phyloP scores from a whole-genome alignment of 768 basidiomycete genomes.

The Tricholoma sp. region DNA sequence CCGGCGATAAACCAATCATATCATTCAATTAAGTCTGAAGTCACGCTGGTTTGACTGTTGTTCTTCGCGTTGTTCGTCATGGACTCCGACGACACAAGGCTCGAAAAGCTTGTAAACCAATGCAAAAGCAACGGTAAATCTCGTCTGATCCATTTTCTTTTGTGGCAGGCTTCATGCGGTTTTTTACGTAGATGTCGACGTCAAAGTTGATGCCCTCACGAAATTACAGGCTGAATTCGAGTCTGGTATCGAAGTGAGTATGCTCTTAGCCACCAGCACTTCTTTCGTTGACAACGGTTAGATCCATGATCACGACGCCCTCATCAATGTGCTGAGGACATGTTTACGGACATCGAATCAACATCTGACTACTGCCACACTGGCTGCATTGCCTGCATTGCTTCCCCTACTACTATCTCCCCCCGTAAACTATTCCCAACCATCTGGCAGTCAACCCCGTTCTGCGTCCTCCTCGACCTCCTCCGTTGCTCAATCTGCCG shows the following conservation, averaged over 20 bases:
- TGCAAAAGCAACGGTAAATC: conserved; percentile 59
- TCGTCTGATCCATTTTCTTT: conserved; percentile 1
- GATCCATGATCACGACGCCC: conserved; percentile 69
- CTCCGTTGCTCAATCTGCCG: conserved; percentile 34
- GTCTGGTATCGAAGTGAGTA: conserved; percentile 57
- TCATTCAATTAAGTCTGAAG: too few species aligned
- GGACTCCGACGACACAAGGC: conserved; percentile 43
- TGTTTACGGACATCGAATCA: conserved; percentile 79
- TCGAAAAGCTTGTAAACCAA: conserved; percentile 59
- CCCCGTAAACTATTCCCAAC: conserved; percentile 21
- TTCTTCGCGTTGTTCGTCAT: conserved; percentile 29
- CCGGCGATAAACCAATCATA: background rate
- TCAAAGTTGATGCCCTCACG: conserved; percentile 73
- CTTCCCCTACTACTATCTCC: conserved; percentile 57
- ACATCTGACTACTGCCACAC: conserved; percentile 72
- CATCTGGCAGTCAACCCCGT: conserved; percentile 29
- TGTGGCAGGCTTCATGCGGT: conserved; percentile 6
- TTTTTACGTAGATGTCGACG: conserved; percentile 58
- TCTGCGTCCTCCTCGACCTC: conserved; percentile 53
- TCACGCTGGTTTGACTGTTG: background rate
- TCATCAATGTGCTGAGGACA: conserved; percentile 65
- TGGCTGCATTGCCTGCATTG: conserved; percentile 62
- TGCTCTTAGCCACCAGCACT: background rate
- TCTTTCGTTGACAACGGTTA: conserved; percentile 21
- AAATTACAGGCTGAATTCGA: conserved; percentile 78